Evolutionary conservation across 495 filamentous ascomycete species (phyloP), one percentile per base, ranked within the genome.

Genomic region (Penicillium turbatum): DNA sequence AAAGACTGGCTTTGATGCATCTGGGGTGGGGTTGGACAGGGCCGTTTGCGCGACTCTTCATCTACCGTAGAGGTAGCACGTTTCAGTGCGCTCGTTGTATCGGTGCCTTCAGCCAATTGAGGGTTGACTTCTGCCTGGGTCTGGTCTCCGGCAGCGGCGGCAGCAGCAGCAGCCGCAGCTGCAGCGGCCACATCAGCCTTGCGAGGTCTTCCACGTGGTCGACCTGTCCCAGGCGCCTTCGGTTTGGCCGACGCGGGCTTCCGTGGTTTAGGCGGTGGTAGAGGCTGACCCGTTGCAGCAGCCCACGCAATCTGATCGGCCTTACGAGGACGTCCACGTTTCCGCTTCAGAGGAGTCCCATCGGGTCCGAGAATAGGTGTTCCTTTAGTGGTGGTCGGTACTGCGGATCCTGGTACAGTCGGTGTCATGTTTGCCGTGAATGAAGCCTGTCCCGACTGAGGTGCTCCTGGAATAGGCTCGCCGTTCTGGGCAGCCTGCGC

Each of bases 241-340:
- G 68, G 68, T 19, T 70, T 68, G 2, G 48, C 50, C 11, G 52
- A 48, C n/a, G 52, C 21, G 16, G 52, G 52, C 29, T 55, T 55
- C 29, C 52, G 48, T 12, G 52, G 52, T 29, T 55, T 55, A 13
- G 64, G 64, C 3, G 55, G 50, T 36, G 64, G 64, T 26, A 67
- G 37, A 5, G 64, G 64, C 37, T 67, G 61, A 5, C 64, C 64
- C 0, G 61, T 67, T 19, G 61, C 59, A 26, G 34, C 26, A 2
- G 61, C 61, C 58, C 61, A 67, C 3, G 64, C 64, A 46, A 67
- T 62, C 19, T 67, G 64, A 48, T 73, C 70, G 3, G 68, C 66
- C 52, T 74, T 74, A 52, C 72, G 66, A 6, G 72, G 72, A 26
- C 72, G 70, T 24, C 72, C 72, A 39, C 72, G 72, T 32, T 71